These are phyloP conservation scores for Rhynchosporium graminicola DNA, from an alignment of 2,329 filamentous ascomycete genomes.

Conservation along the genomic window DNA sequence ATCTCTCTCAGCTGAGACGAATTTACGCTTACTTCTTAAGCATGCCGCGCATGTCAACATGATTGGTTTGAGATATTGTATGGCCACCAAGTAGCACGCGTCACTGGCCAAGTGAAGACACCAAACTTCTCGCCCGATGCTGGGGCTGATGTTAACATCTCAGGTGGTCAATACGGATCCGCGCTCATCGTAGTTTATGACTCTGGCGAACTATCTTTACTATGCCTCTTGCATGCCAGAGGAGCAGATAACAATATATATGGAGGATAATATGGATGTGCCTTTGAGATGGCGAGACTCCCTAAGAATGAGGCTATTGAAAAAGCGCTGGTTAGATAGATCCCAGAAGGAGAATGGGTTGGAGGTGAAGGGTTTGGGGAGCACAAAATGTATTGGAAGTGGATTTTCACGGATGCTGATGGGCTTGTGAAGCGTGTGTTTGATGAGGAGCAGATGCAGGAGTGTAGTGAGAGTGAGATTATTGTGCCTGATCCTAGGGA, in stretches of 20 bases:
- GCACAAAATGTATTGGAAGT: neutral
- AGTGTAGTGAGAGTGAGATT: slow-evolving; percentile 10
- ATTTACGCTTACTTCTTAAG: neutral
- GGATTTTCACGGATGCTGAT: neutral
- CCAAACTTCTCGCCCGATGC: neutral
- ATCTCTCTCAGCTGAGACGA: slow-evolving; percentile 8
- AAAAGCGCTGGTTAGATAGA: neutral
- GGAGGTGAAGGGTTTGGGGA: neutral
- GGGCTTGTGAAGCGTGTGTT: neutral
- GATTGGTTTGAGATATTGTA: too few relatives aligned
- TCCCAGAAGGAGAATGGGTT: neutral
- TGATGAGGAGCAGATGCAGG: neutral
- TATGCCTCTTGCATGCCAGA: slow-evolving; percentile 5
- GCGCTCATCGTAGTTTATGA: slow-evolving; percentile 8
- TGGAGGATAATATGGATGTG: slow-evolving; percentile 2
- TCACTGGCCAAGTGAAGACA: neutral
- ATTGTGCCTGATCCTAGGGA: neutral
- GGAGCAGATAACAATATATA: slow-evolving; percentile 7
- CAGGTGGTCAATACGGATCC: neutral
- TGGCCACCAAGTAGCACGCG: too few relatives aligned
- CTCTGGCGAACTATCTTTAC: neutral
- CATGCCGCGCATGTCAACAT: neutral
- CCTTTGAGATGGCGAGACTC: neutral
- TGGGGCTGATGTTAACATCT: slow-evolving; percentile 7
- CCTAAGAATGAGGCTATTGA: neutral